Base-by-base conservation (phyloP, 805 yeast species). In the Wickerhamiella azymoides region DNA sequence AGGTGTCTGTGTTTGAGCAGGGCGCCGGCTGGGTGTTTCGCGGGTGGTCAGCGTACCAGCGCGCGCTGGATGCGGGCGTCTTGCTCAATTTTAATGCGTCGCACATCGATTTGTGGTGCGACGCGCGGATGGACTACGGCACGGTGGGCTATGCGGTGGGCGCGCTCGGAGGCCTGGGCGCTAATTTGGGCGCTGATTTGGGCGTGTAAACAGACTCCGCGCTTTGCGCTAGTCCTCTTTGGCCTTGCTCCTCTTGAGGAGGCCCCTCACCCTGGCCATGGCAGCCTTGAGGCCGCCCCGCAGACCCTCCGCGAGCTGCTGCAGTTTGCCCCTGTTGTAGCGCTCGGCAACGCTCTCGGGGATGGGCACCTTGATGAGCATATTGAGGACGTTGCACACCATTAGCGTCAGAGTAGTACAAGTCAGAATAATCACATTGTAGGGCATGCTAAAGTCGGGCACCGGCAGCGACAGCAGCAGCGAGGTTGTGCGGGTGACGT, bases 401-500 rank as follows among this genome's bases (percentile, higher is more conserved):
- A 89, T 79, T 48, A 92, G 66, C 0, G 97, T 85, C 84, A 92
- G 81, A 6, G 86, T 80, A 0, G 98, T 92, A 7, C 94, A 84
- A 0, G 97, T 84, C 50, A 92, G 68, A 39, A 92, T 92, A 50
- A 92, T 89, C 36, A 92, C 98, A 56, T 92, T 92, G 61, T 92
- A 92, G 0, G 98, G 98, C 98, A 92, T 92, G 51, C 94, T 83
- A 64, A 92, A 92, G 65, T 92, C 98, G 0, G 98, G 98, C 0
- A 97, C 92, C 2, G 98, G 96, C 44, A 92, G 69, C 0, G 92
- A 76, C 41, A 92, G 68, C 48, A 92, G 68, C 37, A 88, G 72
- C n/a, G 96, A 82, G 4, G 96, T 76, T 0, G 97, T 84, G 58
- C 97, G 72, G 50, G 79, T 54, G 14, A 42, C 45, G 39, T 48